Base-by-base conservation (phyloP, 148 eudicot genomes). In the Fagopyrum tataricum region DNA sequence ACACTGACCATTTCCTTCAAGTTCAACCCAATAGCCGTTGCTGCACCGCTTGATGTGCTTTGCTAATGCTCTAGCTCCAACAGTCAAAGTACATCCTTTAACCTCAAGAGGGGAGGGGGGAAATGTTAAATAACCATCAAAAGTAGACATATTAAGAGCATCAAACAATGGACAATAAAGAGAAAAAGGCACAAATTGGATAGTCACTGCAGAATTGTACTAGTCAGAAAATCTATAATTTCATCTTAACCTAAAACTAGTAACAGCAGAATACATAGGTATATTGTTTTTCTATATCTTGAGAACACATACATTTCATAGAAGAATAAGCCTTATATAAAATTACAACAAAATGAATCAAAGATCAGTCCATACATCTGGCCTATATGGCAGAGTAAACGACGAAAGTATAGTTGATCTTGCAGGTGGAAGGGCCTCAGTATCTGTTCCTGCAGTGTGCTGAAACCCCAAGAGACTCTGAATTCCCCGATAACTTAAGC, bases 41-140 rank as follows among this genome's bases (percentile, higher is more conserved):
- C 88, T 81, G 85, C 94, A 83, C 76, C 98, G 79, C 59, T 78
- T 76, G 71, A 87, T 85, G 72, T 93, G 98, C 81, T 93, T 93
- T 72, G 90, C 84, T 83, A 93, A 83, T 75, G 98, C 93, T 79
- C 98, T 86, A 17, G 98, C 94, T 76, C 98, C 98, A 62, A 81
- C 87, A 73, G 88, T 90, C 87, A 93, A 80, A 66, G 79, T 79
- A 69, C 88, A 84, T 76, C 92, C 86, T 85, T 86, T 86, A 75
- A 85, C 90, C 98, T 93, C 79, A 43, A 87, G 76, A n/a, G 76
- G 77, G 51, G 73, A 74, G 77, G 37, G 40, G 48, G 73, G 18
- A 66, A 75, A 44, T 2, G 13, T 68, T 7, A 55, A 37, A 14
- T 26, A 23, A 37, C 68, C 41, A 62, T n/a, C 7, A 56, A 31